phyloP scores from a whole-genome alignment of 129 eudicot genomes.

The Gnaphalium uliginosum region DNA sequence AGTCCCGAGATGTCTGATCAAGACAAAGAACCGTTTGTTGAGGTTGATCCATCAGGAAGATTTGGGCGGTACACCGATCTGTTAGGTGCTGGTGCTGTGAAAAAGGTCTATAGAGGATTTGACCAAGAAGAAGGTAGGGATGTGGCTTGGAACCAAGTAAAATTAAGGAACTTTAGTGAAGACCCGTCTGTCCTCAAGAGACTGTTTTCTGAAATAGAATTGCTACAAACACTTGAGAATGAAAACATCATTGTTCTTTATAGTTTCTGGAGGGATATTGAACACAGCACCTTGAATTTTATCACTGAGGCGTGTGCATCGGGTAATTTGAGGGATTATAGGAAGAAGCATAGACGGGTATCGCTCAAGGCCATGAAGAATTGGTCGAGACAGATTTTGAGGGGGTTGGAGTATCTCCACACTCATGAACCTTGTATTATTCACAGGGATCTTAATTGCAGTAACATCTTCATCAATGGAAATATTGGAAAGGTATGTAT shows the following conservation, averaged over 20 bases:
- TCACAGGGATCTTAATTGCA: conserved; percentile 79
- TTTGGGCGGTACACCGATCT: conserved; percentile 77
- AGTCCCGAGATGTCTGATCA: conserved; percentile 45
- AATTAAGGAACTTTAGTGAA: conserved; percentile 45
- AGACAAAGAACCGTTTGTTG: conserved; percentile 67
- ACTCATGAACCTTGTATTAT: conserved; percentile 75
- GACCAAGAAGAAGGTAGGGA: conserved; percentile 74
- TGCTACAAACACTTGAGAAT: conserved; percentile 50
- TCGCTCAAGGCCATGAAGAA: conserved; percentile 71
- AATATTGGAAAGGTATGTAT: conserved; percentile 68
- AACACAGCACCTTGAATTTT: conserved; percentile 54
- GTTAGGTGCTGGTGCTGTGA: conserved; percentile 75
- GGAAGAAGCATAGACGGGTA: conserved; percentile 71
- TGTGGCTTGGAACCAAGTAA: conserved; percentile 83
- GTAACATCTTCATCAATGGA: conserved; percentile 80
- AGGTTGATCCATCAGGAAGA: conserved; percentile 81
- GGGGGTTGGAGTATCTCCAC: conserved; percentile 77
- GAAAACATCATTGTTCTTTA: conserved; percentile 67
- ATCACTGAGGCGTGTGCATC: conserved; percentile 79
- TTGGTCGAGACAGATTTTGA: conserved; percentile 69
- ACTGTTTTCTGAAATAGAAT: conserved; percentile 51
- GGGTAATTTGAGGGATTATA: conserved; percentile 72
- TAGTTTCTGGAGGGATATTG: conserved; percentile 62
- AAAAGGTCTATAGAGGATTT: conserved; percentile 72
- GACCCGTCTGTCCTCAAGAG: conserved; percentile 56